Evolutionary conservation across 805 yeast species (phyloP), one percentile per base, ranked within the genome.

Genomic region (Lipomyces starkeyi): DNA sequence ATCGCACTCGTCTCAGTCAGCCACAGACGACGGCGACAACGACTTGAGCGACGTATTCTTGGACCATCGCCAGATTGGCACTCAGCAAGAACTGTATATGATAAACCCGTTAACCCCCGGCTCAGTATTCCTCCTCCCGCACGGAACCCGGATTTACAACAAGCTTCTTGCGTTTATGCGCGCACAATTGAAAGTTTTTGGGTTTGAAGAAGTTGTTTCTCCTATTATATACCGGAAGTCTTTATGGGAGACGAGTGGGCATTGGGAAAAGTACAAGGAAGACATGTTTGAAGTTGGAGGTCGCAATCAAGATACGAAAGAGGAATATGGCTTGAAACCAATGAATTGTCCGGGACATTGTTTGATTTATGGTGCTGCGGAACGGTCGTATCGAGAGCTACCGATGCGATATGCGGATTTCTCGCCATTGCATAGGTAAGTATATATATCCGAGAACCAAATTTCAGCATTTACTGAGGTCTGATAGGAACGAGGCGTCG

Each of bases 381-480:
- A 93, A 80, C 89, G 98, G 81, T 92, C 97, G 1, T 94, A 95
- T 83, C 87, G 97, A 79, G 98, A 95, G 81, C 84, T 94, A 80
- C 99, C 99, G 76, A 91, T 97, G 97, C 91, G 99, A 85, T 96
- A 92, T 82, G 97, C 98, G 68, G 99, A 94, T 80, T 93, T 93
- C 73, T 97, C 98, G 81, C 98, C 94, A 64, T 85, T 94, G 74
- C 99, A 94, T 84, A 89, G 99, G 72, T 63, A 61, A 1, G 64
- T 13, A 6, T 14, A 8, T 13, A 6, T 14, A 8, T 11, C 2
- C 4, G 32, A 6, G 11, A 29, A 13, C 9, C 59, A 25, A 25
- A 22, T 37, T 57, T 2, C 27, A 13, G 5, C 40, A 37, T 57
- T n/a, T 11, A n/a, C 56, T 53, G 29, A 25, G 1, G 17, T 22